Evolutionary conservation across 1,139 yeast species (phyloP), one percentile per base, ranked within the genome.

Genomic region (Blastobotrys proliferans): DNA sequence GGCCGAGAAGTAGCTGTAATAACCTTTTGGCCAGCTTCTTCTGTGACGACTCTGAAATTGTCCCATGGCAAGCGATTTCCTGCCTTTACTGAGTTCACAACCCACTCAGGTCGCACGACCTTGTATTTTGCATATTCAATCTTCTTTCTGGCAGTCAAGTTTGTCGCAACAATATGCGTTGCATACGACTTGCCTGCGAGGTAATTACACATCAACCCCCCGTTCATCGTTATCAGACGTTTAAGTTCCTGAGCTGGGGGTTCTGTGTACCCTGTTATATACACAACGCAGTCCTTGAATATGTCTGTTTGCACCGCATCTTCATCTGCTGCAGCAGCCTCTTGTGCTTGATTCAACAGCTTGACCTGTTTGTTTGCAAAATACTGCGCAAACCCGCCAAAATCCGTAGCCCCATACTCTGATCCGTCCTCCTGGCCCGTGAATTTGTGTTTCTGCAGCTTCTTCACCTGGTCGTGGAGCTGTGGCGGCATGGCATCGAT

Each of bases 41-140:
- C 29, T 4, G 34, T 26, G n/a, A 39, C 34, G 4, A 30, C 73
- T 72, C 81, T 63, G 59, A 77, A 92, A 17, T 74, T 72, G 19
- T 70, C 69, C 97, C 97, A 90, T 39, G 80, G 78, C 18, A 81
- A 61, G 11, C 81, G 53, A 42, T 58, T 63, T 0, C 72, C 68
- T 9, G 62, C 57, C 2, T 67, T 66, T 2, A 87, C 69, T 41
- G 83, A 75, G 33, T 87, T 87, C 0, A 73, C 69, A 2, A 92
- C 72, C 98, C 98, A 92, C 36, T 73, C 72, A 0, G 97, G 95
- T 47, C 64, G 74, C 1, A 88, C 95, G 1, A 92, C 95, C 51
- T 76, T 79, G 61, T 77, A 83, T 51, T 81, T 74, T 28, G 71
- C 69, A 57, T 77, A 86, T 61, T 83, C 81, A 3, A 74, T 61